Base-by-base conservation (phyloP, 441 rosid genomes). In the Capsella rubella region DNA sequence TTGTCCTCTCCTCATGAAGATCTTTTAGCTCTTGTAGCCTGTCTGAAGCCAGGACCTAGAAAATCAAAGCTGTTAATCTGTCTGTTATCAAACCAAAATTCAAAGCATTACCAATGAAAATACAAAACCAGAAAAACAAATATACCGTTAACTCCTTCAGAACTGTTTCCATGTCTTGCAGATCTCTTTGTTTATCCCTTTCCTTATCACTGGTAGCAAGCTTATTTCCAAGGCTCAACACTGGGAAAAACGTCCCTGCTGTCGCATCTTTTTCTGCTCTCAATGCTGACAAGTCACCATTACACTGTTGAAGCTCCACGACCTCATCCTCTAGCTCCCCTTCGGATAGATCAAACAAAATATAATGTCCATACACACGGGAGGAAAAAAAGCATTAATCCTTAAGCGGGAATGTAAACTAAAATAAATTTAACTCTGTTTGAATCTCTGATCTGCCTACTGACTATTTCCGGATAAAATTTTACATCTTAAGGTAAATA, bases 241-340 rank as follows among this genome's bases (percentile, higher is more conserved):
- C 86, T 49, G 98, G 98, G 64, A 90, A 87, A 80, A 87, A 82
- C 21, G 89, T 81, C 81, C 97, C 97, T 78, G 86, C 85, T 25
- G 89, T 86, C 50, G 92, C 90, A 87, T 93, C 98, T 78, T 85
- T 87, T 77, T 91, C 98, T n/a, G 91, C 86, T 83, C 85, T 92
- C 64, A 91, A 89, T 69, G 84, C 80, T 62, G 84, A 89, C 82
- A 96, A 76, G 66, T 92, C 83, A 69, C 82, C 79, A 60, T 93
- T 87, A 71, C 87, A 85, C 65, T 86, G 91, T 69, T 87, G 86
- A 81, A 96, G 81, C 79, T 90, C 93, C 46, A 74, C 81, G 67
- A 87, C 68, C 32, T 84, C 85, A 82, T 73, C 79, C 83, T 87
- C 93, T 73, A 96, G 71, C 59, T 93, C 99, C 82, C 86, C 99